Evolutionary conservation across 2,329 filamentous ascomycete species (phyloP).

Genomic region (Didymella glomerata): DNA sequence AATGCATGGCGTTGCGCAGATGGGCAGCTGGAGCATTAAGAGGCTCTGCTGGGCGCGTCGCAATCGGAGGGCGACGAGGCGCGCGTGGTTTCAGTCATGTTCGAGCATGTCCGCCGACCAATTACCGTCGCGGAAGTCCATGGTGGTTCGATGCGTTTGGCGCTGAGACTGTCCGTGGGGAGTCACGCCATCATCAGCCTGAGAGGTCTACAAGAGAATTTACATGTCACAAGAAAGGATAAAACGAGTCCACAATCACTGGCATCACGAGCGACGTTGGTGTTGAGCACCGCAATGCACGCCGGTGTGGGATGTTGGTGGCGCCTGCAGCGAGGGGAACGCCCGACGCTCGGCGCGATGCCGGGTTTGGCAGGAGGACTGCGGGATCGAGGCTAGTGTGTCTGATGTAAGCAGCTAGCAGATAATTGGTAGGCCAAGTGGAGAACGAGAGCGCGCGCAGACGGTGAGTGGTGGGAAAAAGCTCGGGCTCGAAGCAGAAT

Average conservation of each 20-base stretch:
- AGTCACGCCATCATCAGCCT: slow-evolving; percentile 7
- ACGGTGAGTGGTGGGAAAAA: slow-evolving; percentile 17
- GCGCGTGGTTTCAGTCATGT: slow-evolving; percentile 48
- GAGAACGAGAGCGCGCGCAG: neutral
- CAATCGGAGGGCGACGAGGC: slow-evolving; percentile 43
- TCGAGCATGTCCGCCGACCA: slow-evolving; percentile 39
- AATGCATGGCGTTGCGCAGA: slow-evolving; percentile 37
- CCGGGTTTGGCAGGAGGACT: slow-evolving; percentile 21
- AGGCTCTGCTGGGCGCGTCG: slow-evolving; percentile 43
- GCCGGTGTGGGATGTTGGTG: slow-evolving; percentile 27
- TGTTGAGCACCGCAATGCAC: slow-evolving; percentile 18
- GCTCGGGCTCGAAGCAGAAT: slow-evolving; percentile 16
- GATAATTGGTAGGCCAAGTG: slow-evolving; percentile 10
- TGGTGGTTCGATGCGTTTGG: slow-evolving; percentile 39
- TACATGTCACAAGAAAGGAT: neutral
- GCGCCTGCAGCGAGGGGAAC: slow-evolving; percentile 22
- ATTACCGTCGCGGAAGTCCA: slow-evolving; percentile 35
- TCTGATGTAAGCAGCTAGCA: slow-evolving; percentile 17
- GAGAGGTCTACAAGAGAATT: neutral
- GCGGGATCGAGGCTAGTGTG: slow-evolving; percentile 21
- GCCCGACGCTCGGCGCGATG: slow-evolving; percentile 6
- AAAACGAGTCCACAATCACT: too few relatives aligned
- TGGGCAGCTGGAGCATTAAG: slow-evolving; percentile 47
- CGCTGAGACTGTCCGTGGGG: slow-evolving; percentile 33
- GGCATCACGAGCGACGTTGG: slow-evolving; percentile 9